These are phyloP conservation scores for Psidium friedrichsthalianum DNA, from an alignment of 345 rosid species.

Conservation along the genomic window DNA sequence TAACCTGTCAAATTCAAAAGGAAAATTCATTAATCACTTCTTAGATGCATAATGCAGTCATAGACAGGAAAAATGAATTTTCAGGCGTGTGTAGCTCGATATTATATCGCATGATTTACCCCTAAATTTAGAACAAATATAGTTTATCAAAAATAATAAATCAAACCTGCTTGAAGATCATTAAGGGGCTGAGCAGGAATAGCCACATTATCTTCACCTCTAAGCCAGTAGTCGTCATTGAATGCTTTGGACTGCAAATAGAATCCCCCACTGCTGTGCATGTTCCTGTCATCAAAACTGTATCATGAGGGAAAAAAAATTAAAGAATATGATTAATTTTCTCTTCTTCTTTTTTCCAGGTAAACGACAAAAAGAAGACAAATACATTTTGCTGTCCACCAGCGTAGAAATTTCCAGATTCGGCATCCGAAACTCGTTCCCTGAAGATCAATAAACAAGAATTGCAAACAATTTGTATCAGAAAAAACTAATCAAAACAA, in stretches of 20 bases:
- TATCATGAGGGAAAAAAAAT: background rate
- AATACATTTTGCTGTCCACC: slow-evolving; percentile 28
- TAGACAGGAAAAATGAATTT: background rate
- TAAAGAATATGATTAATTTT: too few relatives aligned
- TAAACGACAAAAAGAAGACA: background rate
- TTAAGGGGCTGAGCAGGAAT: slow-evolving; percentile 15
- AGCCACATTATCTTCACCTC: slow-evolving; percentile 4
- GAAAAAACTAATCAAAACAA: background rate
- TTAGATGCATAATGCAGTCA: background rate
- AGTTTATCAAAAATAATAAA: background rate
- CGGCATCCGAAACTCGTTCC: slow-evolving; percentile 28
- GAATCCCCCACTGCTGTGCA: slow-evolving; percentile 6
- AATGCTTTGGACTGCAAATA: slow-evolving; percentile 14
- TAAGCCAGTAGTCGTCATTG: slow-evolving; percentile 12
- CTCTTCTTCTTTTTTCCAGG: background rate
- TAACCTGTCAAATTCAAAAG: background rate
- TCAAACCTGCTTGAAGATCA: slow-evolving; percentile 22
- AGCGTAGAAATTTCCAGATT: slow-evolving; percentile 13
- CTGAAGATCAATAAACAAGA: slow-evolving; percentile 9
- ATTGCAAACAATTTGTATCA: background rate
- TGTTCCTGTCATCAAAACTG: slow-evolving; percentile 8
- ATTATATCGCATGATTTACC: background rate
- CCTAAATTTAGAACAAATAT: background rate
- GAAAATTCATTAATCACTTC: background rate
- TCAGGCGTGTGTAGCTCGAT: background rate